A percentile compares a stretch with the other conserved stretches of the same genome.
Conservation (phyloP, 805 yeast genomes). For the Candida lessepsii region DNA sequence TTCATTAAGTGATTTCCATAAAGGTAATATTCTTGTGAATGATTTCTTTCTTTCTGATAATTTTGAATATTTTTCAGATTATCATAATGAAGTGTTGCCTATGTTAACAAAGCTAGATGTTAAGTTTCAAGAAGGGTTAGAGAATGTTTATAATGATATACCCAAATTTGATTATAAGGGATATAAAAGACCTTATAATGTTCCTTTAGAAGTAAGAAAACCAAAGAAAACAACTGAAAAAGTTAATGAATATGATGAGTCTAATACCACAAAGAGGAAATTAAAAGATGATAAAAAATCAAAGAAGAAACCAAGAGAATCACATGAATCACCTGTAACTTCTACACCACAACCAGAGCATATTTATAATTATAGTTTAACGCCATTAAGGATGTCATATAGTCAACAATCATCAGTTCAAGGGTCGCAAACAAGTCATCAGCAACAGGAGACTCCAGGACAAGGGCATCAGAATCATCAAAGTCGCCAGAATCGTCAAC, state of each 20-base stretch:
- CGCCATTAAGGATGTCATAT: background rate
- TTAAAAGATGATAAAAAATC: background rate
- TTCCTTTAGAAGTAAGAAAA: constrained; percentile 17
- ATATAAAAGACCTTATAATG: constrained; percentile 23
- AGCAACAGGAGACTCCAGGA: too few relatives aligned
- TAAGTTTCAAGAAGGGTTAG: constrained; percentile 29
- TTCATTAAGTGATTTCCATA: constrained; percentile 25
- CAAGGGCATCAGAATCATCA: too few relatives aligned
- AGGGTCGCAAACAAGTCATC: too few relatives aligned
- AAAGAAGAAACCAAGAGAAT: background rate
- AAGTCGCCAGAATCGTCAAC: background rate
- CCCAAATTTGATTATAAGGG: constrained; percentile 35
- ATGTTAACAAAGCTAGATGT: constrained; percentile 27
- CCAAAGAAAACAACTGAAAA: background rate
- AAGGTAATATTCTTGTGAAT: constrained; percentile 34
- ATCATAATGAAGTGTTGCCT: constrained; percentile 37
- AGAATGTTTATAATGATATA: constrained; percentile 27
- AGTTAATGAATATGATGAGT: background rate
- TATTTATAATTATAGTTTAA: background rate
- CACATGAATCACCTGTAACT: background rate
- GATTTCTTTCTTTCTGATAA: constrained; percentile 38
- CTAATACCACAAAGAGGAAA: background rate
- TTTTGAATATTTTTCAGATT: constrained; percentile 33
- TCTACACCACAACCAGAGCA: background rate
- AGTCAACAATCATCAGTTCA: too few relatives aligned